Conservation (phyloP, 768 basidiomycete genomes). For the Hygrophorus russula region DNA sequence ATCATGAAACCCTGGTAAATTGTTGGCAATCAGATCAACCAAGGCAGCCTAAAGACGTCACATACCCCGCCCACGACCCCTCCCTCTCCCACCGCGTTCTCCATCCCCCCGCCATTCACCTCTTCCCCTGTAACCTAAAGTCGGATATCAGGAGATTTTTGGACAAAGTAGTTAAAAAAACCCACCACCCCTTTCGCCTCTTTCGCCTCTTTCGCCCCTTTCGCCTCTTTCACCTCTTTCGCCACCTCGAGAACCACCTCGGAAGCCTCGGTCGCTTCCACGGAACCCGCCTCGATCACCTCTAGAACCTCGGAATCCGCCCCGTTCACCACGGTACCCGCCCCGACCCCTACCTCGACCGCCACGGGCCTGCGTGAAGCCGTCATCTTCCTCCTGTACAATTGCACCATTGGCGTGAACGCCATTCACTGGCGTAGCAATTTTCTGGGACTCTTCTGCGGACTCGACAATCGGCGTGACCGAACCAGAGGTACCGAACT, state of each 20-base stretch:
- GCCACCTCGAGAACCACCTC: slow-evolving; percentile 13
- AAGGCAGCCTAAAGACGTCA: slow-evolving; percentile 3
- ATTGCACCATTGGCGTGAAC: slow-evolving; percentile 12
- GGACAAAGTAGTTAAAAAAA: background rate
- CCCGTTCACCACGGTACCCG: slow-evolving; percentile 23
- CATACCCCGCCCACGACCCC: slow-evolving; percentile 35
- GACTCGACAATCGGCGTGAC: slow-evolving; percentile 45
- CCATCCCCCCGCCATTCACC: slow-evolving; percentile 42
- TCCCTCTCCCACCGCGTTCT: slow-evolving; percentile 25
- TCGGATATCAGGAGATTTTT: slow-evolving; percentile 2
- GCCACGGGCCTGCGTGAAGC: slow-evolving; percentile 42
- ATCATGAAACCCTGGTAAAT: background rate
- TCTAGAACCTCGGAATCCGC: slow-evolving; percentile 28
- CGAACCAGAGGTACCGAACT: slow-evolving; percentile 64
- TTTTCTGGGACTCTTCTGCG: slow-evolving; percentile 13
- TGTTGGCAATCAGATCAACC: background rate
- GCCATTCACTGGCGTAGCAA: slow-evolving; percentile 19
- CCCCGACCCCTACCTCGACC: slow-evolving; percentile 33
- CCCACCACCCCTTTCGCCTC: slow-evolving; percentile 16
- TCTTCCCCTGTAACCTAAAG: slow-evolving; percentile 19
- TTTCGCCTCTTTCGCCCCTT: slow-evolving; percentile 8
- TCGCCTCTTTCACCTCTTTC: slow-evolving; percentile 14
- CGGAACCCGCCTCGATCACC: slow-evolving; percentile 18
- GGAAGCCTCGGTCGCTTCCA: slow-evolving; percentile 16
- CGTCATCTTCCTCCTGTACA: slow-evolving; percentile 35